Conservation (phyloP, 768 basidiomycete species). For the Tulasnella sp. region DNA sequence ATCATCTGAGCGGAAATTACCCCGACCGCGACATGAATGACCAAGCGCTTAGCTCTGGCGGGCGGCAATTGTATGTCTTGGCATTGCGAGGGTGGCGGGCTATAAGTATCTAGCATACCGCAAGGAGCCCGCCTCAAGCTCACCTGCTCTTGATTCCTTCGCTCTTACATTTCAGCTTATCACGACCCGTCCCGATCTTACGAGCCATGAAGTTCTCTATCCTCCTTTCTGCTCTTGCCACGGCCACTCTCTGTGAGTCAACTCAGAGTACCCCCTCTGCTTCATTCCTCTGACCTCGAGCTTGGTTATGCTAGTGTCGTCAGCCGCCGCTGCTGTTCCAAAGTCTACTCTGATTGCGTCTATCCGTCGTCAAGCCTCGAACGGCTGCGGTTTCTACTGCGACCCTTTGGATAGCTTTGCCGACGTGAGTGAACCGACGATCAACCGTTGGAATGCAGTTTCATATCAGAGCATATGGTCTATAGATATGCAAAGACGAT, state of each 20-base stretch:
- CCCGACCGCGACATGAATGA: too few species aligned
- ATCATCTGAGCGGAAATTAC: too few species aligned
- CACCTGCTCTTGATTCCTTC: not conserved
- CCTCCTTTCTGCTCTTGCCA: not conserved
- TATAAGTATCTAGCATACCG: too few species aligned
- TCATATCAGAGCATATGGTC: too few species aligned
- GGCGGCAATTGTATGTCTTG: too few species aligned
- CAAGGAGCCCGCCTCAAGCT: not conserved
- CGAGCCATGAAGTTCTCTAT: not conserved
- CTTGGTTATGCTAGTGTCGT: not conserved
- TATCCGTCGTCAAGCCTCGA: not conserved
- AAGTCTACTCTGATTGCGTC: not conserved
- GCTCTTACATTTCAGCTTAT: not conserved
- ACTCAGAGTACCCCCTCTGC: not conserved
- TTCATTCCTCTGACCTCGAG: not conserved
- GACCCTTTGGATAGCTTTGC: not conserved
- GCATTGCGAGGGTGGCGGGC: too few species aligned
- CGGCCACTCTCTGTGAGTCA: not conserved
- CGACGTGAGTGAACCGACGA: too few species aligned
- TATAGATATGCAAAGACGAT: not conserved
- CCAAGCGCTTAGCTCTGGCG: too few species aligned
- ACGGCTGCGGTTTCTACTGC: not conserved
- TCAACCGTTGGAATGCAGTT: too few species aligned
- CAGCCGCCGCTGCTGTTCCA: not conserved
- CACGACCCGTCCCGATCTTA: not conserved